phyloP scores from a whole-genome alignment of 2,329 filamentous ascomycete species.

The Pseudogymnoascus sp. region DNA sequence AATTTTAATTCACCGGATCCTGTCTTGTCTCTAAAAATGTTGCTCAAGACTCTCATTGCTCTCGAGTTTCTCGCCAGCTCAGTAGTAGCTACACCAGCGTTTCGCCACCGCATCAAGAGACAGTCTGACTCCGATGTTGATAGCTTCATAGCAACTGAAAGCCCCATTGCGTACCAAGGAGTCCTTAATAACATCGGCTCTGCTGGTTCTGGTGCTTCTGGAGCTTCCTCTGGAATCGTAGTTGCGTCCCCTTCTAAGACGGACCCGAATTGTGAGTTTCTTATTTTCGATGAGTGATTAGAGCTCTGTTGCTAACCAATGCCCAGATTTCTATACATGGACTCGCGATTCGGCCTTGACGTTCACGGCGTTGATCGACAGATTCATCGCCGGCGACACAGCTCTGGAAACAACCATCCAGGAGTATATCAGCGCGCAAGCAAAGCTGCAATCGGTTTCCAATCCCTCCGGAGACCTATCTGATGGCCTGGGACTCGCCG shows the following conservation, averaged over 20 bases:
- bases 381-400: slow-evolving; percentile 41
- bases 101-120: neutral
- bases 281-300: neutral
- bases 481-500: slow-evolving; percentile 48
- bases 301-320: neutral
- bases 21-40: neutral
- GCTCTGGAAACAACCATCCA: slow-evolving; percentile 50
- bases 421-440: slow-evolving; percentile 60
- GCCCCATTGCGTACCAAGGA: neutral
- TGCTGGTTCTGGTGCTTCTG: neutral
- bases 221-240: slow-evolving; percentile 38
- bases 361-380: slow-evolving; percentile 60
- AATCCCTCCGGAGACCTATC: slow-evolving; percentile 45
- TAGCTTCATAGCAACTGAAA: neutral
- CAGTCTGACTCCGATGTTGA: neutral
- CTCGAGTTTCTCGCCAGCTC: slow-evolving; percentile 5
- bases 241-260: slow-evolving; percentile 47
- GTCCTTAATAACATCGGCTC: neutral
- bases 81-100: neutral
- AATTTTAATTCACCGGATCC: neutral
- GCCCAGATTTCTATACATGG: slow-evolving; percentile 68
- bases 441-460: slow-evolving; percentile 44
- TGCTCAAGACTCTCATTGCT: neutral
- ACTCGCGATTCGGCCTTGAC: slow-evolving; percentile 65
- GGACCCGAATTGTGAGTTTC: slow-evolving; percentile 45